phyloP scores from a whole-genome alignment of 2,329 filamentous ascomycete species.

The Colletotrichum zoysiae region DNA sequence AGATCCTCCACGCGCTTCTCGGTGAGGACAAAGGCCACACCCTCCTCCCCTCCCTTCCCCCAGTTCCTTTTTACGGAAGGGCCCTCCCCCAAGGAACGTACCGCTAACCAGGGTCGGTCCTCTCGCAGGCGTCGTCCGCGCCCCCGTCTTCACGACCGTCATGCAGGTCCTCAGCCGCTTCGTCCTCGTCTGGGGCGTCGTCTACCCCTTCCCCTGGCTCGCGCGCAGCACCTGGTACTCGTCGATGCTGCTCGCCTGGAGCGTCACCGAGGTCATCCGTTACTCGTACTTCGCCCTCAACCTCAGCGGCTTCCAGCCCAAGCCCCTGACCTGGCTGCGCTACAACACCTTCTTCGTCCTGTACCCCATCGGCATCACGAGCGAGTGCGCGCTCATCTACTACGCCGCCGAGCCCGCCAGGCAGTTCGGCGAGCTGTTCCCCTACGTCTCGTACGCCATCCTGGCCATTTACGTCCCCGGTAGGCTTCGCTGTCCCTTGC shows the following conservation, averaged over 20 bases:
- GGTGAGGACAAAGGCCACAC: slow-evolving; percentile 63
- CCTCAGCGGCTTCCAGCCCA: slow-evolving; percentile 73
- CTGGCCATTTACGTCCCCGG: slow-evolving; percentile 84
- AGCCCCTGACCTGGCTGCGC: slow-evolving; percentile 80
- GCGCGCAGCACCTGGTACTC: slow-evolving; percentile 74
- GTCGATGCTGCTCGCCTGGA: slow-evolving; percentile 89
- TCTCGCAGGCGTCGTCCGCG: slow-evolving; percentile 80
- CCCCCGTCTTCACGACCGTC: slow-evolving; percentile 84
- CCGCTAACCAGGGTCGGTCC: slow-evolving; percentile 4
- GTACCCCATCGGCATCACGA: slow-evolving; percentile 91
- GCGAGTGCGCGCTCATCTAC: slow-evolving; percentile 87
- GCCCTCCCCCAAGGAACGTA: background rate
- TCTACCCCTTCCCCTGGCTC: slow-evolving; percentile 78
- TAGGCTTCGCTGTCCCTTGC: slow-evolving; percentile 56
- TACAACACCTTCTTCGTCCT: slow-evolving; percentile 95
- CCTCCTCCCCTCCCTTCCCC: background rate
- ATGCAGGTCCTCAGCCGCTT: slow-evolving; percentile 93
- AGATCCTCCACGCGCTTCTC: slow-evolving; percentile 83
- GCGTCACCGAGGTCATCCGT: slow-evolving; percentile 89
- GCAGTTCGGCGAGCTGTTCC: slow-evolving; percentile 61
- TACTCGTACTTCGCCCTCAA: slow-evolving; percentile 91
- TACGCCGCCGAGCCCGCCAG: slow-evolving; percentile 72
- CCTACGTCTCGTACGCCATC: slow-evolving; percentile 72
- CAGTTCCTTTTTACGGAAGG: background rate
- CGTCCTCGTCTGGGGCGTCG: slow-evolving; percentile 89